Evolutionary conservation across 441 rosid species (phyloP), one percentile per base, ranked within the genome.

Genomic region (Biscutella laevigata): DNA sequence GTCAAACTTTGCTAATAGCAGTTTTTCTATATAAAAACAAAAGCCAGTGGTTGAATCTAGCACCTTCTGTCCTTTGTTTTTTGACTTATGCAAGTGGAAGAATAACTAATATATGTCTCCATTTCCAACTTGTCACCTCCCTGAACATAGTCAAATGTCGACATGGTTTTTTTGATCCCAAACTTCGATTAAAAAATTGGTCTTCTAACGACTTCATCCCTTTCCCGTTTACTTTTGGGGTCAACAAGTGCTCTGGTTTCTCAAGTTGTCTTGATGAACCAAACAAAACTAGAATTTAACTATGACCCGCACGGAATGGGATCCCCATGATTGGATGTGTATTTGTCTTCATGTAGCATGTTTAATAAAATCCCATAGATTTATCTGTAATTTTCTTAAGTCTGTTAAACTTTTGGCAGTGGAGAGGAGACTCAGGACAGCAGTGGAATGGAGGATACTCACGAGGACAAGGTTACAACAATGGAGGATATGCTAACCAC

Each of bases 381-480:
- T 15, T 25, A 2, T 6, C 14, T 30, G 7, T 2, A 22, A 7
- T 32, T 2, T 6, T 50, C 1, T 30, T 45, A 45, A 40, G 20
- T 34, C 13, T 51, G 21, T 3, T 29, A 7, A 40, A 40, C 12
- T 39, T 47, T 33, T 64, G 44, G 16, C 59, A 42, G 64, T 62
- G 67, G 59, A 52, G 39, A 47, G 61, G 61, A 47, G 60, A 59
- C 27, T 45, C 52, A 11, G 49, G 68, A 4, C 44, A 59, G 43
- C 92, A 83, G 43, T 83, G 92, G 95, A 82, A 82, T 27, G 95
- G 88, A 33, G 79, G 70, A 46, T 76, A 83, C 68, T 61, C 73
- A 21, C 76, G 84, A 57, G 84, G 82, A 61, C 88, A 80, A 55
- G 78, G 78, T 44, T 80, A 80, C 43, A 70, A 76, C 50, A 72